Percentiles rank a stretch among this genome's conserved stretches.
These are phyloP conservation scores for Globisporangium emineosum DNA, from an alignment of 352 stramenopile species.

Conservation along the genomic window DNA sequence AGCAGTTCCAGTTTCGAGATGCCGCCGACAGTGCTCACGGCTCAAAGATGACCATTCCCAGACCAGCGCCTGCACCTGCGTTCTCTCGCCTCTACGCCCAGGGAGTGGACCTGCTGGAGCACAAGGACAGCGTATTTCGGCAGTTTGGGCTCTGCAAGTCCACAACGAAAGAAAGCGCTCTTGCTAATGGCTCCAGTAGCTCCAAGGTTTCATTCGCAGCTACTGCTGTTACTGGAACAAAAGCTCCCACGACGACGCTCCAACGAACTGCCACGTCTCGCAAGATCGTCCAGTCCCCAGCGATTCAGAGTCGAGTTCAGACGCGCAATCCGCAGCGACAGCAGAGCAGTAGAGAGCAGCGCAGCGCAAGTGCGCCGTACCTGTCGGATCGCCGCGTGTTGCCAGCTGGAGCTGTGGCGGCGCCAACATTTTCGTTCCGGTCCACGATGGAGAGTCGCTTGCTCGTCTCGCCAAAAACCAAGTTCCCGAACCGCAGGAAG, in stretches of 20 bases:
- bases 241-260: not conserved
- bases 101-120: conserved; percentile 42
- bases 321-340: not conserved
- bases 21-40: not conserved
- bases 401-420: conserved; percentile 3
- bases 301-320: not conserved
- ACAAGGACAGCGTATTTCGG: conserved; percentile 59
- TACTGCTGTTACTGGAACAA: not conserved
- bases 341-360: conserved; percentile 1
- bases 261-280: conserved; percentile 6
- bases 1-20: conserved; percentile 9
- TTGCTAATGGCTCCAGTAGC: not conserved
- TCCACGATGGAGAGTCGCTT: conserved; percentile 38
- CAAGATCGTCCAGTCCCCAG: not conserved
- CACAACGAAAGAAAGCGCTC: not conserved
- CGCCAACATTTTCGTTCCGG: conserved; percentile 36
- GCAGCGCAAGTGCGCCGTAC: conserved; percentile 22
- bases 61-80: conserved; percentile 20
- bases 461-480: conserved; percentile 28
- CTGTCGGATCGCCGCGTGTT: conserved; percentile 20
- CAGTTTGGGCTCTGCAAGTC: conserved; percentile 49
- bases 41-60: not conserved
- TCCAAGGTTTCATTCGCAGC: not conserved
- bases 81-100: conserved; percentile 61
- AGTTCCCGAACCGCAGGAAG: not conserved